Base-by-base conservation (phyloP, 1,284 basidiomycete species). In the Papiliotrema nemorosa region DNA sequence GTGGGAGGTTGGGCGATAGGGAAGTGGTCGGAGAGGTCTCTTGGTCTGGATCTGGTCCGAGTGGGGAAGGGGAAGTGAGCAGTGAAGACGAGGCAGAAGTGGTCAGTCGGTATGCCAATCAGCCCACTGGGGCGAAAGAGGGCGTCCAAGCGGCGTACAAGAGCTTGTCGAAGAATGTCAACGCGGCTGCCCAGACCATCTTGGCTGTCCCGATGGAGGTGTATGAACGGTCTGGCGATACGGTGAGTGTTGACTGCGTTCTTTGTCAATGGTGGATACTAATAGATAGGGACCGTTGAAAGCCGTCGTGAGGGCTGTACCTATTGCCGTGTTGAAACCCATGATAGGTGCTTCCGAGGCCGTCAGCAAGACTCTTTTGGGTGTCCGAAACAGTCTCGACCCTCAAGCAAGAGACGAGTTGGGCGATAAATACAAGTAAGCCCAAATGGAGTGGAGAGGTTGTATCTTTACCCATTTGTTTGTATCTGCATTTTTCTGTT, bases 161-260 rank as follows among this genome's bases (percentile, higher is more conserved):
- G 64, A 91, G 88, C 61, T 72, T 98, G 60, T 83, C 82, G 52
- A 83, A 77, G 62, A 96, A 96, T 72, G 72, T 97, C 50, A 88
- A 86, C 58, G 88, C 87, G 27, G 94, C 94, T 3, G 96, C 94
- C 13, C 94, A 98, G 76, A 98, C 96, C 0, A 98, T 98, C 58
- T 80, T 98, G 26, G 94, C 96, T 0, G 90, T 98, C 1, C 94
- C 94, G 0, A 97, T 98, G 92, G 96, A 98, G 72, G 91, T 97
- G 16, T 97, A 97, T 64, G 94, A 98, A 72, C 80, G 87, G 53
- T 87, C 88, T 13, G 87, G 87, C 16, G 87, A 85, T 47, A 87
- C 92, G 80, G 91, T 88, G 62, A 69, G 81, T 76, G 13, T 12
- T 47, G 24, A 18, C 22, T 35, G 3, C 4, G 21, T 3, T 21